A percentile compares a stretch with the other conserved stretches of the same genome.
Conservation (phyloP, 768 basidiomycete genomes). For the Suillus weaverae region DNA sequence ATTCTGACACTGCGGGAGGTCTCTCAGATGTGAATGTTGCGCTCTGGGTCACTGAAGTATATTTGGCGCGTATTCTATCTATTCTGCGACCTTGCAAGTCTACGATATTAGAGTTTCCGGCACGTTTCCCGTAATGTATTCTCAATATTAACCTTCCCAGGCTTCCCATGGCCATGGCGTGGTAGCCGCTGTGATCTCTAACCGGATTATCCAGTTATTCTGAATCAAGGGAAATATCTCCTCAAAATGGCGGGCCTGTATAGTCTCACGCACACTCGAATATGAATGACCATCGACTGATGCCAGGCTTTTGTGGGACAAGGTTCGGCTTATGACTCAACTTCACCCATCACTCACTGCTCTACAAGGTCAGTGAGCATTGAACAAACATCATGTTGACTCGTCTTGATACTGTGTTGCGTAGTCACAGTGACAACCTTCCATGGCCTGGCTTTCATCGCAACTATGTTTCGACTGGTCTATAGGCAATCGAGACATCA, state of each 20-base stretch:
- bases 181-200: not conserved
- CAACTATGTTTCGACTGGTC: constrained; percentile 7
- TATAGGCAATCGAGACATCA: constrained; percentile 6
- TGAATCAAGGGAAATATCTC: not conserved
- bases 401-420: not conserved
- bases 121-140: not conserved
- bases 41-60: not conserved
- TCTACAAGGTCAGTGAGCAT: not conserved
- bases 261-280: not conserved
- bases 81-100: not conserved
- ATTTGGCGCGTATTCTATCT: not conserved
- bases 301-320: not conserved
- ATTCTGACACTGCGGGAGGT: not conserved
- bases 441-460: constrained; percentile 3
- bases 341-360: not conserved
- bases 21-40: not conserved
- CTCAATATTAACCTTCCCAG: not conserved
- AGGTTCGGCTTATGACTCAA: not conserved
- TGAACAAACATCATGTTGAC: not conserved
- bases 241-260: not conserved
- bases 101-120: not conserved
- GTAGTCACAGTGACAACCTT: not conserved
- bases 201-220: not conserved
- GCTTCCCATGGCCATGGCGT: not conserved
- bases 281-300: not conserved